These are phyloP conservation scores for Candida pseudoglaebosa DNA, from an alignment of 805 yeast genomes.

Conservation along the genomic window DNA sequence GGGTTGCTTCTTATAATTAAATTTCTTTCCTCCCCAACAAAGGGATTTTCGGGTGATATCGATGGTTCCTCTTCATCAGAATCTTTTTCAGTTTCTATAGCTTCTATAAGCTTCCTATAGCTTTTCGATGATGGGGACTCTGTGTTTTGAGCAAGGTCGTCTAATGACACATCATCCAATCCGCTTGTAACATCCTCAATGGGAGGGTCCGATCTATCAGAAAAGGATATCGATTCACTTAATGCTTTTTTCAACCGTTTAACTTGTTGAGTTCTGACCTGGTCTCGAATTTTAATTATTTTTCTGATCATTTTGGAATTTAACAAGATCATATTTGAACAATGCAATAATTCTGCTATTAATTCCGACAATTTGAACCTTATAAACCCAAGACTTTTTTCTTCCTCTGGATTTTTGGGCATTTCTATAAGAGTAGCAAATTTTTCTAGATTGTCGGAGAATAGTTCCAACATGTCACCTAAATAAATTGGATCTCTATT, in stretches of 20 bases:
- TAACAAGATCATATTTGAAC: slow-evolving; percentile 93
- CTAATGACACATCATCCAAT: slow-evolving; percentile 34
- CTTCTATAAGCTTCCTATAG: slow-evolving; percentile 19
- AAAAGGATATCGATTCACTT: slow-evolving; percentile 23
- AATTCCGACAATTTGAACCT: slow-evolving; percentile 87
- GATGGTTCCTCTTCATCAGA: slow-evolving; percentile 44
- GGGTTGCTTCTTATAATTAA: slow-evolving; percentile 45
- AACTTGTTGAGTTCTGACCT: slow-evolving; percentile 44
- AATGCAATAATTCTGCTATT: slow-evolving; percentile 90
- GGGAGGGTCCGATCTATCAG: slow-evolving; percentile 17
- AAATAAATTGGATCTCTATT: slow-evolving; percentile 90
- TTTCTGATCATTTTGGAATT: slow-evolving; percentile 73
- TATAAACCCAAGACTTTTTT: slow-evolving; percentile 77
- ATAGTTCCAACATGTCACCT: slow-evolving; percentile 77
- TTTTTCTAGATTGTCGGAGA: slow-evolving; percentile 67
- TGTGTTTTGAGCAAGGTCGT: slow-evolving; percentile 26
- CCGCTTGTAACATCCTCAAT: slow-evolving; percentile 33
- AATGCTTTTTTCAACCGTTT: slow-evolving; percentile 45
- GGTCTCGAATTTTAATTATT: slow-evolving; percentile 65
- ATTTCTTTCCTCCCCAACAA: slow-evolving; percentile 36
- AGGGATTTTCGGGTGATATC: slow-evolving; percentile 41
- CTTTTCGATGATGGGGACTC: slow-evolving; percentile 12
- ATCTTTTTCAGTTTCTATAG: slow-evolving; percentile 28
- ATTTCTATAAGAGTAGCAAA: slow-evolving; percentile 60
- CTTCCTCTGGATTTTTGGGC: slow-evolving; percentile 14